These are phyloP conservation scores for Triadica sebifera DNA, from an alignment of 345 rosid genomes.

Conservation along the genomic window DNA sequence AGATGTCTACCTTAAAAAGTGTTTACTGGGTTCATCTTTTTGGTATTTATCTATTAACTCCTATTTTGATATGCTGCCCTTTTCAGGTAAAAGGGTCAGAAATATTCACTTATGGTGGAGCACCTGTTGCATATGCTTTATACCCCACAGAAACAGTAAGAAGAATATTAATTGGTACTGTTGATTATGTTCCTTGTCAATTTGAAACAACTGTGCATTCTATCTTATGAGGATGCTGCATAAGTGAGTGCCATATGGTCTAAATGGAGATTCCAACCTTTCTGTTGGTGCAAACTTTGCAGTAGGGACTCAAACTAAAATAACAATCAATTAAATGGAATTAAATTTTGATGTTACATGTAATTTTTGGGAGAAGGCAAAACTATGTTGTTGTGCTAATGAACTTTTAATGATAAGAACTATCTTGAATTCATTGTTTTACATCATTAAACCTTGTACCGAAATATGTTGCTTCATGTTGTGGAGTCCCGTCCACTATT, in stretches of 20 bases:
- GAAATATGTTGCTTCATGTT: neutral
- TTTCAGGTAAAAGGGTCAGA: constrained; percentile 77
- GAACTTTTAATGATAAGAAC: neutral
- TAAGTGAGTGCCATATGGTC: neutral
- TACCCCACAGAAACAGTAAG: constrained; percentile 75
- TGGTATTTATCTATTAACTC: neutral
- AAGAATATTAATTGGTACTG: constrained; percentile 12
- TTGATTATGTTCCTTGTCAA: constrained; percentile 5
- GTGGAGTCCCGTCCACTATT: neutral
- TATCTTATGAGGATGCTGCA: neutral
- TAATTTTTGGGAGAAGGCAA: neutral
- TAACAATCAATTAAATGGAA: neutral
- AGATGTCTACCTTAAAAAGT: neutral
- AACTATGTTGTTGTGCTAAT: neutral
- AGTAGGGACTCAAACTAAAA: neutral
- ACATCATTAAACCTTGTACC: neutral
- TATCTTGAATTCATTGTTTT: neutral
- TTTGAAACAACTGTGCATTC: neutral
- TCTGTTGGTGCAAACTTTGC: neutral
- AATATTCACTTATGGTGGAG: constrained; percentile 60
- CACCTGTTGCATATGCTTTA: constrained; percentile 74
- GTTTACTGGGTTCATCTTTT: neutral
- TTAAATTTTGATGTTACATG: too few species aligned
- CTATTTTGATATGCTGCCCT: constrained; percentile 12
- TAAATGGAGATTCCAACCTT: neutral